Conservation (phyloP, 371 early-diverging fungal genomes). For the Mucor piriformis region DNA sequence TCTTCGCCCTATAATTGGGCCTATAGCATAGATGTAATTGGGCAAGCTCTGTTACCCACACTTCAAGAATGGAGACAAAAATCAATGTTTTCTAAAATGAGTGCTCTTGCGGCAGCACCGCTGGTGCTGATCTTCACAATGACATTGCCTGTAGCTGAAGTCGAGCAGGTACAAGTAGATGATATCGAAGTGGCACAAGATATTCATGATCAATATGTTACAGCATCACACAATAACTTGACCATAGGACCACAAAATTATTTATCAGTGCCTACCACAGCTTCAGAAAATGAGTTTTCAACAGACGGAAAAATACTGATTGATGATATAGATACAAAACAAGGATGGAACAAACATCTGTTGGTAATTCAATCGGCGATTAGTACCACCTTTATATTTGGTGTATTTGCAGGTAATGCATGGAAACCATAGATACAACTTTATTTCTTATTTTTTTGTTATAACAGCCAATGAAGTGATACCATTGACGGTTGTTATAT, state of each 20-base stretch:
- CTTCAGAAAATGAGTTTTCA: neutral
- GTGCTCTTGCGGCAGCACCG: conserved; percentile 56
- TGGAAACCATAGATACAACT: neutral
- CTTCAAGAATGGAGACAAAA: conserved; percentile 56
- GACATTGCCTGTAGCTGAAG: conserved; percentile 66
- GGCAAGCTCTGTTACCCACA: conserved; percentile 50
- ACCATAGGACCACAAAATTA: conserved; percentile 8
- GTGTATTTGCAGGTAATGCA: conserved; percentile 33
- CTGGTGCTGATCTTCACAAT: conserved; percentile 57
- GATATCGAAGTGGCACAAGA: conserved; percentile 31
- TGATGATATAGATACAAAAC: conserved; percentile 18
- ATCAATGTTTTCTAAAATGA: conserved; percentile 45
- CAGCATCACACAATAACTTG: neutral
- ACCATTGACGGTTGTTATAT: conserved; percentile 10
- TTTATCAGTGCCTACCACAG: conserved; percentile 20
- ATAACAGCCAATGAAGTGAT: conserved; percentile 34
- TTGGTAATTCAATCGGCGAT: conserved; percentile 43
- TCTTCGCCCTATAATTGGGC: neutral
- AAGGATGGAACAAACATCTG: conserved; percentile 49
- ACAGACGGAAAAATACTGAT: neutral
- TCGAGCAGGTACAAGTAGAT: conserved; percentile 39
- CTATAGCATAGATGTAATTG: neutral
- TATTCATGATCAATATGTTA: neutral
- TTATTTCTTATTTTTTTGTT: neutral
- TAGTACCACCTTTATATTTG: conserved; percentile 37